Evolutionary conservation across 2,329 filamentous ascomycete genomes (phyloP).

Genomic region (Penicillium expansum): DNA sequence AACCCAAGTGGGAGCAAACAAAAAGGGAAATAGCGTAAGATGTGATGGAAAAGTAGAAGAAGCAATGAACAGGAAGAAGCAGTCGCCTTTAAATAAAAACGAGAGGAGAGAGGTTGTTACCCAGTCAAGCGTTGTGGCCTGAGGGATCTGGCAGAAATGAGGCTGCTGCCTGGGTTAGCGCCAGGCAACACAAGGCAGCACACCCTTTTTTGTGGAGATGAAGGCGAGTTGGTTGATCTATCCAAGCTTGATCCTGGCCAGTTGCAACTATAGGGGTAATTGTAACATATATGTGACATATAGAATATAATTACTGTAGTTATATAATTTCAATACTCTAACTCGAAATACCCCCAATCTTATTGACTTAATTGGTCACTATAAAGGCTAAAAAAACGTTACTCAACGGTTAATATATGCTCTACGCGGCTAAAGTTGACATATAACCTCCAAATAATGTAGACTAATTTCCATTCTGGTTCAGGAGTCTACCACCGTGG

Average conservation of each 20-base stretch:
- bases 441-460: neutral
- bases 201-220: neutral
- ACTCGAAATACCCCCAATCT: too few relatives aligned
- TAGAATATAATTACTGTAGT: too few relatives aligned
- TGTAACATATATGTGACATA: too few relatives aligned
- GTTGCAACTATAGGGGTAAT: too few relatives aligned
- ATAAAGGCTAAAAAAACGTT: too few relatives aligned
- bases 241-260: too few relatives aligned
- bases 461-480: neutral
- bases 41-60: neutral
- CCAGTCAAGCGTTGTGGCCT: neutral
- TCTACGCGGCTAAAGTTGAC: neutral
- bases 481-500: neutral
- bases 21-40: neutral
- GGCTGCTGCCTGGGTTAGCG: constrained; percentile 1
- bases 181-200: neutral
- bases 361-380: too few relatives aligned
- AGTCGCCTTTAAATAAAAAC: neutral
- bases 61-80: neutral
- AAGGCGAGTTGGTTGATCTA: too few relatives aligned
- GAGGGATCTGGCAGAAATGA: neutral
- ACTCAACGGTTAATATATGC: too few relatives aligned
- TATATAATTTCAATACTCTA: too few relatives aligned
- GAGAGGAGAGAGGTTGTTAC: neutral
- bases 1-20: neutral